Base-by-base conservation (phyloP, 2,329 filamentous ascomycete species). In the Aspergillus sp. region DNA sequence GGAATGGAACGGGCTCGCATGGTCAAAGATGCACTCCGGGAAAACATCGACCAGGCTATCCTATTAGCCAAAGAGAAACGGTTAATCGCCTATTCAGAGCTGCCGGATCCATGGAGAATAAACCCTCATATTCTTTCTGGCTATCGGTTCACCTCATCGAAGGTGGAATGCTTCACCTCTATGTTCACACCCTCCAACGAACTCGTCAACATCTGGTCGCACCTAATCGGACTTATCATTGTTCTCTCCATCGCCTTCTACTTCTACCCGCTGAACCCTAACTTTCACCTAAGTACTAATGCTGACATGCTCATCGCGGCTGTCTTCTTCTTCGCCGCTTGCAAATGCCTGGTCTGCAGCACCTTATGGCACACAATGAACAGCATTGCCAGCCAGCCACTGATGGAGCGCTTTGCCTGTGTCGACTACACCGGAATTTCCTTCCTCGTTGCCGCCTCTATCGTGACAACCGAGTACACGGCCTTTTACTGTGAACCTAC, bases 301-400 rank as follows among this genome's bases (percentile, higher is more conserved):
- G 86, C 90, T 49, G 95, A 99, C 72, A 86, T 98, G 59, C 84
- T 95, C 70, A 92, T 99, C 62, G 93, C 93, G 0, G 92, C 90
- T 21, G 84, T 96, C 64, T 99, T 99, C 82, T 97, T 99, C 80
- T 90, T 96, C 70, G 95, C 93, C 48, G 95, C 95, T 46, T 92
- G 88, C 80, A 92, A 98, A 75, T 98, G 93, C 70, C 85, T 99
- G 55, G 86, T 93, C 71, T 99, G 95, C 86, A 96, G 90, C 61
- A 93, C 89, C 62, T 87, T 98, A 70, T 99, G 95, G 95, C 95
- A 99, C 79, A 97, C 95, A 24, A 98, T 99, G 92, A 96, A 93
- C 79, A 91, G 91, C 67, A 96, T 98, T 55, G 92, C 93, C 17
- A 90, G 96, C 65, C 88, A 96, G 68, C 86, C 87, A 19, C 85